phyloP scores from a whole-genome alignment of 108 stramenopile genomes.

The Stephanodiscus triporus region DNA sequence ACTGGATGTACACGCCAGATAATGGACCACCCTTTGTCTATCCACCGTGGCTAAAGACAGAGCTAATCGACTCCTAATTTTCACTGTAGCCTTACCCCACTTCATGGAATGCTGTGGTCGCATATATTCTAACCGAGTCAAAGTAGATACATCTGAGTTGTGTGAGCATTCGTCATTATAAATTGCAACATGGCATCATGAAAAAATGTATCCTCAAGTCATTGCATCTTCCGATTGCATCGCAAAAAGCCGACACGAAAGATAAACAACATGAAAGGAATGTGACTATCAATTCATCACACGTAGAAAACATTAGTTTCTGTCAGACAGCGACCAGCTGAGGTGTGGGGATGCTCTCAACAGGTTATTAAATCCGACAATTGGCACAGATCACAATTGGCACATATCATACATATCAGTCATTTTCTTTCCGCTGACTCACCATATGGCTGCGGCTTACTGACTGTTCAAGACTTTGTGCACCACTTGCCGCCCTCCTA shows the following conservation, averaged over 20 bases:
- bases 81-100: neutral
- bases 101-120: neutral
- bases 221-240: neutral
- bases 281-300: constrained; percentile 2
- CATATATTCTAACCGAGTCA: neutral
- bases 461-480: neutral
- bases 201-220: neutral
- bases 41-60: neutral
- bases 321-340: constrained; percentile 15
- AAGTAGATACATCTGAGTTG: neutral
- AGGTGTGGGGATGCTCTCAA: neutral
- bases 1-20: neutral
- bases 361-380: constrained; percentile 21
- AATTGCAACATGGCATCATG: neutral
- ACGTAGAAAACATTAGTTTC: neutral
- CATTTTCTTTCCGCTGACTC: neutral
- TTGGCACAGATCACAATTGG: neutral
- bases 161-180: neutral
- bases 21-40: too few species aligned
- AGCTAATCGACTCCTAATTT: neutral
- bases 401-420: neutral
- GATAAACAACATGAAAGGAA: constrained; percentile 5
- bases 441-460: neutral
- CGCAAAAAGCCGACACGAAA: neutral
- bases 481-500: neutral